Evolutionary conservation across 495 filamentous ascomycete species (phyloP), one percentile per base, ranked within the genome.

Genomic region (Neurospora sp.): DNA sequence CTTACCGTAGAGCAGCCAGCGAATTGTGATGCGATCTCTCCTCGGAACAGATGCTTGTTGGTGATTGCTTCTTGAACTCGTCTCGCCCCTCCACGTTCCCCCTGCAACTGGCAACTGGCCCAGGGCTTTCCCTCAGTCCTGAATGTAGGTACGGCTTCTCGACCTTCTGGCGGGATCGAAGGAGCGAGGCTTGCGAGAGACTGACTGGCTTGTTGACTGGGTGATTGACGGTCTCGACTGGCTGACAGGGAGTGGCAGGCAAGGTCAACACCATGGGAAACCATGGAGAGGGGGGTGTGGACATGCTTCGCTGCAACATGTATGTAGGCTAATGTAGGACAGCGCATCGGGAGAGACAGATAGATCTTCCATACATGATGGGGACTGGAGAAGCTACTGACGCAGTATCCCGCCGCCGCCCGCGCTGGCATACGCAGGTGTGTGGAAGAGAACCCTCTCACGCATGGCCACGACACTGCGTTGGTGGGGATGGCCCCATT

Each of bases 361-460:
- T 65, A 65, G 53, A 79, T 76, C 74, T 75, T 71, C 70, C 74
- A 69, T 69, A 71, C 72, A 73, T 59, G 42, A 71, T 71, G 68
- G 68, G 45, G 31, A 22, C 39, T 44, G 45, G 40, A 71, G 35
- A 65, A 65, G 31, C 70, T 61, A 69, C 61, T 69, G 61, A 69
- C 39, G 74, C 77, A 69, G 73, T 71, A 71, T 75, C 72, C 75
- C 75, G 77, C 53, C 71, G 75, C 70, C 75, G 72, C 73, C 73
- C 75, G 75, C 71, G 27, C 40, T 75, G 73, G 71, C 71, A 73
- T 69, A 68, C 37, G 69, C 53, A 65, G 53, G 53, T 65, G 27
- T 65, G 53, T 65, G 53, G 53, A 35, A 65, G 53, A 65, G 53
- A 65, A 39, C 20, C 70, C 70, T 53, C 70, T 53, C 70, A 59